These are phyloP conservation scores for Eutrema salsugineum DNA, from an alignment of 441 rosid genomes.

Conservation along the genomic window DNA sequence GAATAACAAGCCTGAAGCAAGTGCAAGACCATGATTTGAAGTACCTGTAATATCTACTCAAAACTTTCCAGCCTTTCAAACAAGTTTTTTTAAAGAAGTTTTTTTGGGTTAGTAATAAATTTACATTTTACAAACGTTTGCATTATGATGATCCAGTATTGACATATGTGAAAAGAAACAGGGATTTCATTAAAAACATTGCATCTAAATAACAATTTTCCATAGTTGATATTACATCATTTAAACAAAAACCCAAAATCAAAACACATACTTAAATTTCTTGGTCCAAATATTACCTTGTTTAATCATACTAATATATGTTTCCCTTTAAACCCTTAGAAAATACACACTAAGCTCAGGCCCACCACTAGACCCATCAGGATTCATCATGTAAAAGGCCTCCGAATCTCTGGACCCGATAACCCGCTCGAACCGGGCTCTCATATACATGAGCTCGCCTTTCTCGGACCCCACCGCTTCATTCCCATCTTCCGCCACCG, in stretches of 20 bases:
- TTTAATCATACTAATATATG: background rate
- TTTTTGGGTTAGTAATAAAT: too few relatives aligned
- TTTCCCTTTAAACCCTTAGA: constrained; percentile 41
- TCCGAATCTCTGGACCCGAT: constrained; percentile 71
- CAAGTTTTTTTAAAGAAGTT: too few relatives aligned
- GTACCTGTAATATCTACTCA: too few relatives aligned
- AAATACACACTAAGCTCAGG: constrained; percentile 73
- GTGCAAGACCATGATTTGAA: too few relatives aligned
- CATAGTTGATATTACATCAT: background rate
- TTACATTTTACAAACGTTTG: background rate
- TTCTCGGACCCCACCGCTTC: constrained; percentile 39
- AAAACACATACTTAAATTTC: constrained; percentile 1
- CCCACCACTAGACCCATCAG: constrained; percentile 43
- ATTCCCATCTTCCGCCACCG: constrained; percentile 25
- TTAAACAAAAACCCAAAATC: background rate
- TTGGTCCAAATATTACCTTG: constrained; percentile 2
- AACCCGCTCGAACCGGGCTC: constrained; percentile 73
- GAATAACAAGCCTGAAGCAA: too few relatives aligned
- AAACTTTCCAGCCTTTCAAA: too few relatives aligned
- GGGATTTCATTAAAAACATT: background rate
- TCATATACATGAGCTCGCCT: constrained; percentile 73
- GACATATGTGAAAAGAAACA: background rate
- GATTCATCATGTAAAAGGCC: constrained; percentile 80
- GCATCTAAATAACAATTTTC: background rate
- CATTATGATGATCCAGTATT: background rate